Evolutionary conservation across 148 eudicot genomes (phyloP).

Genomic region (Camellia sinensis): DNA sequence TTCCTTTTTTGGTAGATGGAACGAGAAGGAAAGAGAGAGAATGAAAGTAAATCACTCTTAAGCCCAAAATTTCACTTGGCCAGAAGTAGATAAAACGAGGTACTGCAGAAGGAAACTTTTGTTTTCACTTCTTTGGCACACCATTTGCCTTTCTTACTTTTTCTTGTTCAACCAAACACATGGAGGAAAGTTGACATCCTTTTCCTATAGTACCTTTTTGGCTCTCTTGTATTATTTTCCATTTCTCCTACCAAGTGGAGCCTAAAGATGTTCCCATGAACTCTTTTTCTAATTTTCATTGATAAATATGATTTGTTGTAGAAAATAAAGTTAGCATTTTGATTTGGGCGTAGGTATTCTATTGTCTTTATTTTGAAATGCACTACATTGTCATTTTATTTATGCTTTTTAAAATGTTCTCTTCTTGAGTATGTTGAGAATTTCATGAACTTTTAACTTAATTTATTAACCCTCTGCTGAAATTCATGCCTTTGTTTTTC

Average conservation of each 20-base stretch:
- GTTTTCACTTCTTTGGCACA: background rate
- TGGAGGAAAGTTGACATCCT: background rate
- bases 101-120: background rate
- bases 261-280: background rate
- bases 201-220: background rate
- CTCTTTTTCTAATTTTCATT: background rate
- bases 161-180: background rate
- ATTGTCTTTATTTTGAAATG: background rate
- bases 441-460: background rate
- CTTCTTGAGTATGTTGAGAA: background rate
- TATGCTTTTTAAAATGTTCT: background rate
- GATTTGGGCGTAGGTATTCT: background rate
- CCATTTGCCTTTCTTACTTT: background rate
- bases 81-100: background rate
- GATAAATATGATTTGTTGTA: background rate
- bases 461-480: background rate
- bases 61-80: background rate
- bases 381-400: background rate
- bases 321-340: background rate
- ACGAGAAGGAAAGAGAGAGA: background rate
- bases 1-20: background rate
- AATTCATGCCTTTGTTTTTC: constrained; percentile 6
- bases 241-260: background rate
- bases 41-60: background rate
- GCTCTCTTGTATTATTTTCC: background rate